Evolutionary conservation across 1,284 basidiomycete genomes (phyloP), one percentile per base, ranked within the genome.

Genomic region (Trametes pubescens): DNA sequence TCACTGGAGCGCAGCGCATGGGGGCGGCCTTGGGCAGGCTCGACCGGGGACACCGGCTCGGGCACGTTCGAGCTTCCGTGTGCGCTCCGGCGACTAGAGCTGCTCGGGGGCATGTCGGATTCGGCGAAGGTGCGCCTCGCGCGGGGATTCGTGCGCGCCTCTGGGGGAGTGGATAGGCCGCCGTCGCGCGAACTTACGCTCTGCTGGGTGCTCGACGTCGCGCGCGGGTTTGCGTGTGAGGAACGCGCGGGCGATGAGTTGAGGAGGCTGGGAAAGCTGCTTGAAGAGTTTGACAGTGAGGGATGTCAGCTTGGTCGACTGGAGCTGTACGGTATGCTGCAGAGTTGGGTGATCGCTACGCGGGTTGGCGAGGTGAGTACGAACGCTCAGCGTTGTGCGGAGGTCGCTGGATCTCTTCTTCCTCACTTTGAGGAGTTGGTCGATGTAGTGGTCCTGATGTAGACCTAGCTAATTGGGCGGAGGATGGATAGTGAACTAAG

Each of bases 141-240:
- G 26, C 57, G 49, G 11, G 44, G 57, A 49, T 26, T 59, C 26
- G n/a, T 44, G 24, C 37, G 40, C 16, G 49, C 2, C 16, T 38
- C 38, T 0, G 18, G 4, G 3, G 38, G 7, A 3, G 4, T 22
- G 18, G 49, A 32, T 4, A 44, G 21, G 13, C 22, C 40, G n/a
- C 32, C 51, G 7, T 13, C 38, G 9, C n/a, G 10, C 14, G 40
- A 21, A 9, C 18, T 43, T 18, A 53, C 58, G 43, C 32, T 60
- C 4, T 60, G 58, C 24, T 60, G 47, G 47, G 24, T 48, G 24
- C 14, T 48, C 13, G 47, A 48, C 24, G 47, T 48, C 24, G 18
- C 47, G 47, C 47, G 47, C 11, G 24, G 24, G n/a, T 24, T 14
- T 24, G 47, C 18, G 24, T 14, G 8, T 14, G 47, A 48, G 47